phyloP scores from a whole-genome alignment of 1,284 basidiomycete genomes.

The Cryptococcus neoformans region DNA sequence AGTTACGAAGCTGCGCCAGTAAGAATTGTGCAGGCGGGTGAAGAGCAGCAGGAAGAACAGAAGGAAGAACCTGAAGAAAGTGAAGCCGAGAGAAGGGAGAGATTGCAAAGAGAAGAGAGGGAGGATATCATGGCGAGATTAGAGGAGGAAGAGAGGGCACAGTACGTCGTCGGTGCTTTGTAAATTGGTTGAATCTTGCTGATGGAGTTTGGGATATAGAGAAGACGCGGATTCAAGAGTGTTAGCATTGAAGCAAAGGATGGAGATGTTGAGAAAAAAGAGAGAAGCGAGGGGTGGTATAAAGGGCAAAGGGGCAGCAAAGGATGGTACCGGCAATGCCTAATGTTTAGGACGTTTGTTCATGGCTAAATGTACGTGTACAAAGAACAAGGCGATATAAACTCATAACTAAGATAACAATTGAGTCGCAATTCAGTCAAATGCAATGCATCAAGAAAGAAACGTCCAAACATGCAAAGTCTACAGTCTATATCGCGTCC shows the following conservation, averaged over 20 bases:
- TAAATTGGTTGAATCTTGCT: neutral
- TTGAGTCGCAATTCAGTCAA: too few relatives aligned
- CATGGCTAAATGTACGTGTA: too few relatives aligned
- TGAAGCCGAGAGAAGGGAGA: conserved; percentile 36
- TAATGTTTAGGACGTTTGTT: neutral
- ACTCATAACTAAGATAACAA: too few relatives aligned
- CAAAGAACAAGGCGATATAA: too few relatives aligned
- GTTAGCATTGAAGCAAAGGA: conserved; percentile 40
- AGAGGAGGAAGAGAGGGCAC: conserved; percentile 49
- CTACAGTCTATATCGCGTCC: too few relatives aligned
- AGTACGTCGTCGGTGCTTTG: conserved; percentile 32
- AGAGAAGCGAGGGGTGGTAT: conserved; percentile 24
- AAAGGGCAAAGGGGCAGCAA: neutral
- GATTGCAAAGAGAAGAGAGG: conserved; percentile 44
- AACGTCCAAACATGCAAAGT: too few relatives aligned
- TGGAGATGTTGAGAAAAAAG: conserved; percentile 44
- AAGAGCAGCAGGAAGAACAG: conserved; percentile 12
- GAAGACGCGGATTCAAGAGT: conserved; percentile 50
- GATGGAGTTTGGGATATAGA: conserved; percentile 15
- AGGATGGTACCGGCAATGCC: neutral
- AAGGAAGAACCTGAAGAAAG: conserved; percentile 42
- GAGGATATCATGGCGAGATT: conserved; percentile 49
- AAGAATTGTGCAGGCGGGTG: conserved; percentile 9
- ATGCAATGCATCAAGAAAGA: too few relatives aligned
- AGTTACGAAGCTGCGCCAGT: conserved; percentile 48